Evolutionary conservation across 1,284 basidiomycete species (phyloP).

Genomic region (Ceratobasidium papillatum): DNA sequence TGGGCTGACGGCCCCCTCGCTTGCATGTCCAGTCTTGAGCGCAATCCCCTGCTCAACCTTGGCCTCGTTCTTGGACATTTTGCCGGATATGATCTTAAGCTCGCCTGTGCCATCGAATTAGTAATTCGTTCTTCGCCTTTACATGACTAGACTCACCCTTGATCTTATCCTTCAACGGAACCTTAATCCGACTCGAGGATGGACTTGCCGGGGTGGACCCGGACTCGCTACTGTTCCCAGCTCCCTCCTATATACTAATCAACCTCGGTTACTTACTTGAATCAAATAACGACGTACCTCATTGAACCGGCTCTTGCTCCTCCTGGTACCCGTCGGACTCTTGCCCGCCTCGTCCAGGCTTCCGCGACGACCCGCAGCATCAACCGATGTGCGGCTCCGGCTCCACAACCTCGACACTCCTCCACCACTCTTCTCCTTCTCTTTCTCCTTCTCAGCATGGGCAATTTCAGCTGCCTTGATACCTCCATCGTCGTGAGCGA

Average conservation of each 20-base stretch:
- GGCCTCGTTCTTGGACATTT: conserved; percentile 40
- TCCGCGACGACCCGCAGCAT: not conserved
- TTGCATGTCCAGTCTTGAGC: conserved; percentile 40
- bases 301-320: conserved; percentile 24
- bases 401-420: conserved; percentile 24
- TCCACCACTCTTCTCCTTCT: conserved; percentile 9
- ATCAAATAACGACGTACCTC: conserved; percentile 8
- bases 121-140: not conserved
- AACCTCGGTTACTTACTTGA: not conserved
- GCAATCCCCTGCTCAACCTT: conserved; percentile 42
- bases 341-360: not conserved
- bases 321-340: conserved; percentile 15
- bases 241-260: not conserved
- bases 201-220: conserved; percentile 16
- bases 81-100: conserved; percentile 43
- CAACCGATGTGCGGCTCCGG: conserved; percentile 19
- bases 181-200: conserved; percentile 22
- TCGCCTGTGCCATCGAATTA: conserved; percentile 24
- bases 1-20: not conserved
- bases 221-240: not conserved
- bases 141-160: not conserved
- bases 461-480: not conserved
- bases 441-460: not conserved
- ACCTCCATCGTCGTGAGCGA: conserved; percentile 2
- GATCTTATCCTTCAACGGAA: conserved; percentile 32